These are phyloP conservation scores for Dissophora globulifera DNA, from an alignment of 192 early-diverging fungal genomes.

Conservation along the genomic window DNA sequence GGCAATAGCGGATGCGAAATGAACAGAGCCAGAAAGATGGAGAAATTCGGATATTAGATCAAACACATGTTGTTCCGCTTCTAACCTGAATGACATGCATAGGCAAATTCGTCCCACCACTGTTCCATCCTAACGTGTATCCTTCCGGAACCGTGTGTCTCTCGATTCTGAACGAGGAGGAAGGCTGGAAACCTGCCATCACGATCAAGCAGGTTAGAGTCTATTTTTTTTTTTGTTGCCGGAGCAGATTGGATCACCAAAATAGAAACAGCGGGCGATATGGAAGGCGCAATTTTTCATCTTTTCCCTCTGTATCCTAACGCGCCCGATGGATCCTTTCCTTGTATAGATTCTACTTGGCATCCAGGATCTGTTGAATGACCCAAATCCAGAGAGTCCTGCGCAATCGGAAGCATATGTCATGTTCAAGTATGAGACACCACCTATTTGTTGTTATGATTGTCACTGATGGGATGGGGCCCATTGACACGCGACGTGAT, in stretches of 20 bases:
- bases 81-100: not conserved
- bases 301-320: no score
- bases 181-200: constrained; percentile 95
- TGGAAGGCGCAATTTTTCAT: no score
- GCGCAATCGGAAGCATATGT: constrained; percentile 88
- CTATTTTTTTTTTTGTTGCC: no score
- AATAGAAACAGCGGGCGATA: no score
- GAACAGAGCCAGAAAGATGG: no score
- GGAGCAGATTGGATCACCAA: no score
- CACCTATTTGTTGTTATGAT: not conserved
- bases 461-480: no score
- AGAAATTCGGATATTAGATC: no score
- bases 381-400: constrained; percentile 92
- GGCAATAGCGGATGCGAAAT: no score
- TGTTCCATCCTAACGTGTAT: constrained; percentile 97
- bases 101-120: constrained; percentile 78
- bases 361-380: constrained; percentile 89
- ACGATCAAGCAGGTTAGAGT: constrained; percentile 87
- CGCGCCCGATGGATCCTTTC: no score
- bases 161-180: constrained; percentile 95
- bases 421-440: constrained; percentile 68
- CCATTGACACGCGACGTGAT: constrained; percentile 51
- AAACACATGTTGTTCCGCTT: no score
- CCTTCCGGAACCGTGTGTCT: constrained; percentile 98
- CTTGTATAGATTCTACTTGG: constrained; percentile 92